A percentile compares a stretch with the other conserved stretches of the same genome.
Conservation (phyloP, 257 asterid genomes). For the Nicotiana attenuata region DNA sequence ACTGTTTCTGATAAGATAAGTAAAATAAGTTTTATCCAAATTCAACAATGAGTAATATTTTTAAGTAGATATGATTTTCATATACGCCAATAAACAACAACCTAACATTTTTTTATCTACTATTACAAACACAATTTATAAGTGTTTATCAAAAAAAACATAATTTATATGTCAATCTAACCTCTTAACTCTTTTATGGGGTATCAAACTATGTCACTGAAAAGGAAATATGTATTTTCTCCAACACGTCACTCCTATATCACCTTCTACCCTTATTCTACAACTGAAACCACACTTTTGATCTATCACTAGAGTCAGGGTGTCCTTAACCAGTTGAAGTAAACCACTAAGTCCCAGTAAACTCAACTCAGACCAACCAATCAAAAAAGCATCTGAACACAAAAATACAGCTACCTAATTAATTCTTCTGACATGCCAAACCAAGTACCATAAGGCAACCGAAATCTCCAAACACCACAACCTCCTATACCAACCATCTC, state of each 20-base stretch:
- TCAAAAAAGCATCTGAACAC: neutral
- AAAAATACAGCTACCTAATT: neutral
- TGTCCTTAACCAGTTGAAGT: neutral
- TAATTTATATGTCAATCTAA: neutral
- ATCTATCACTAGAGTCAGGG: neutral
- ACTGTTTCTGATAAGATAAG: no score
- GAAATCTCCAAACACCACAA: neutral
- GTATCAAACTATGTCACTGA: neutral
- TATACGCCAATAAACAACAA: no score
- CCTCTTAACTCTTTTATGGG: constrained; percentile 1
- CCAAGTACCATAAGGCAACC: neutral
- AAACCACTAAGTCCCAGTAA: neutral
- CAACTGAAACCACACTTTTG: neutral
- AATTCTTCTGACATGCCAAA: neutral
- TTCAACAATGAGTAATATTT: no score
- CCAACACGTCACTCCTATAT: neutral
- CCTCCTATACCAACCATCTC: neutral
- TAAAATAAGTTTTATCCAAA: no score
- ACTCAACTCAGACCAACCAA: neutral
- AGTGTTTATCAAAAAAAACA: no score
- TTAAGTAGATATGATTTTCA: no score
- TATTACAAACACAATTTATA: no score
- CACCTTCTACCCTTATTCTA: neutral
- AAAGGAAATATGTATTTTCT: neutral
- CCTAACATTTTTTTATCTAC: no score